These are phyloP conservation scores for Rhododendron mucronatum DNA, from an alignment of 148 eudicot species.

Conservation along the genomic window DNA sequence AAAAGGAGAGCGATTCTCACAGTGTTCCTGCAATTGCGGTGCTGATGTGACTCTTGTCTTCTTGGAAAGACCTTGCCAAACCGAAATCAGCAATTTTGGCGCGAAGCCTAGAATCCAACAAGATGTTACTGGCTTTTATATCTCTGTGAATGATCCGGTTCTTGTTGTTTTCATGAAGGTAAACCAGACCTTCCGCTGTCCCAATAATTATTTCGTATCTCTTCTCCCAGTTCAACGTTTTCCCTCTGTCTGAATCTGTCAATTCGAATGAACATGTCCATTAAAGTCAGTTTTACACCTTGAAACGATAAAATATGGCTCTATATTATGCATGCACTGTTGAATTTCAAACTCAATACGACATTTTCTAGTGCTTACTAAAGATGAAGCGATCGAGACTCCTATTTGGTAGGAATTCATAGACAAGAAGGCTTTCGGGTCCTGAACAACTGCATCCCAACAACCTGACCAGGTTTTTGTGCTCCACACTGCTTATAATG, in stretches of 20 bases:
- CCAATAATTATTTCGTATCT: slow-evolving; percentile 41
- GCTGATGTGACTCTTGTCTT: slow-evolving; percentile 53
- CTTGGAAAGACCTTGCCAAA: slow-evolving; percentile 55
- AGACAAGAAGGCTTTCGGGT: slow-evolving; percentile 63
- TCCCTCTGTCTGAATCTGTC: slow-evolving; percentile 30
- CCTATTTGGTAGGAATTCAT: slow-evolving; percentile 49
- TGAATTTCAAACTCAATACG: not conserved
- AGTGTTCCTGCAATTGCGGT: slow-evolving; percentile 61
- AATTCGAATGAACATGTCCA: not conserved
- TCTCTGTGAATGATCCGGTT: slow-evolving; percentile 54
- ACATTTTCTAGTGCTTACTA: slow-evolving; percentile 22
- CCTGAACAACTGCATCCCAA: slow-evolving; percentile 69
- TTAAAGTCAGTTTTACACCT: not conserved
- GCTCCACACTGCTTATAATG: slow-evolving; percentile 56
- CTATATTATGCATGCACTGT: not conserved
- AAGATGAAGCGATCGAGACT: slow-evolving; percentile 60
- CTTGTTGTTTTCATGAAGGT: slow-evolving; percentile 49
- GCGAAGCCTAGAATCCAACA: slow-evolving; percentile 45
- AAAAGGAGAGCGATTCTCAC: slow-evolving; percentile 23
- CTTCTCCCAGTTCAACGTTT: slow-evolving; percentile 40
- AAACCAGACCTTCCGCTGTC: slow-evolving; percentile 51
- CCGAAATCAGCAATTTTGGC: slow-evolving; percentile 62
- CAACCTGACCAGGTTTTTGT: slow-evolving; percentile 53
- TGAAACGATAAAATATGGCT: not conserved
- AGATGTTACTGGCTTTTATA: slow-evolving; percentile 61